Conservation (phyloP, 164 flowering plant species). For the Sedum album region DNA sequence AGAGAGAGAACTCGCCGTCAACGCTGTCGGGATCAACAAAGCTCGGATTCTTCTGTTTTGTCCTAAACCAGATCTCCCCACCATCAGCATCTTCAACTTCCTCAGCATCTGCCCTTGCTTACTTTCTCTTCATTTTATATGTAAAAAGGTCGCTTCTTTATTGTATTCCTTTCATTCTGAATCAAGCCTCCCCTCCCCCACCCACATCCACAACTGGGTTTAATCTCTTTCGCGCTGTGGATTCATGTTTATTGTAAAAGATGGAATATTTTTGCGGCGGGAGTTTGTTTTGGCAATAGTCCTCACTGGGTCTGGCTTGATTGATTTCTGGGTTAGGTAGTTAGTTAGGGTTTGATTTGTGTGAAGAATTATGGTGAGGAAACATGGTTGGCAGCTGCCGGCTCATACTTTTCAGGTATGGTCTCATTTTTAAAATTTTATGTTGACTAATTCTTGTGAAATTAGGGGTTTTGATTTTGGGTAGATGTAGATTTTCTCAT, state of each 20-base stretch:
- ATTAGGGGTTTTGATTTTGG: neutral
- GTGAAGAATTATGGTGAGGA: constrained; percentile 68
- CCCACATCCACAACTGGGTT: neutral
- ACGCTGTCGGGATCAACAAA: neutral
- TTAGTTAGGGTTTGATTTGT: neutral
- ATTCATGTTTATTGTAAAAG: neutral
- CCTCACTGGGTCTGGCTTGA: neutral
- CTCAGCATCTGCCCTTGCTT: neutral
- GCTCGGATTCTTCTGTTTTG: neutral
- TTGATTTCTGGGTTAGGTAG: neutral
- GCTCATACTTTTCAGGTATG: constrained; percentile 86
- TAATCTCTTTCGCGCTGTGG: neutral
- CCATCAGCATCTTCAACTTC: neutral
- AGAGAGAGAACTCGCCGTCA: neutral
- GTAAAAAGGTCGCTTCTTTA: neutral
- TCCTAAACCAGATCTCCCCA: neutral
- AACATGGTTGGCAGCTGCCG: constrained; percentile 88
- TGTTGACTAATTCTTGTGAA: neutral
- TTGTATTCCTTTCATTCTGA: neutral
- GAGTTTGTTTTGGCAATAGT: neutral
- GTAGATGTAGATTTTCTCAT: neutral
- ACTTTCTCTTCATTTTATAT: neutral
- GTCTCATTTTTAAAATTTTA: neutral
- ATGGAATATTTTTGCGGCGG: neutral
- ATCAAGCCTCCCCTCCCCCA: neutral